Evolutionary conservation across 768 basidiomycete species (phyloP), one percentile per base, ranked within the genome.

Genomic region (Macrolepiota dolichaula): DNA sequence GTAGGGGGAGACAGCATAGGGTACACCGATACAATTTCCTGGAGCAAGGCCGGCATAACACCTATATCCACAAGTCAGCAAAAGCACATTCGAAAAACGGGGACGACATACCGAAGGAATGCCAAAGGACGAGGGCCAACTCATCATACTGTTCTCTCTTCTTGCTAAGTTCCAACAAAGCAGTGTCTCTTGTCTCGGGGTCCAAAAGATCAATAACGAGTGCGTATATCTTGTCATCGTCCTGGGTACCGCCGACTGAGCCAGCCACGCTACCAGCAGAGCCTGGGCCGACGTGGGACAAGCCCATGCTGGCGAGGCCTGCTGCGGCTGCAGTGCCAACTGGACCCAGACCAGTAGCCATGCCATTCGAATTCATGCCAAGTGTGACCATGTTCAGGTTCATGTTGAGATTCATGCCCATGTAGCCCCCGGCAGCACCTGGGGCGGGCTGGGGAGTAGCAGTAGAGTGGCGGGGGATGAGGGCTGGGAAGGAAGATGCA

Each of bases 141-240:
- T 99, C 96, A 71, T 99, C 97, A 71, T 96, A 98, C 74, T 98
- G 96, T 76, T 98, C 97, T 64, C 97, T 81, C 80, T 98, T 98
- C 83, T 99, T 98, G 78, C 94, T 96, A 68, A 99, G 80, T 76
- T 99, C 97, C 57, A 98, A 81, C 52, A 99, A 78, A 1, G 97
- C 96, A 1, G 81, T 82, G 71, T 99, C 97, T 63, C 96, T 83
- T n/a, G 89, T 85, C 58, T 79, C 83, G 1, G 89, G 86, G 68
- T 93, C 88, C 80, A 91, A 82, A 27, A 96, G 77, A 60, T 96
- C 92, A 65, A 94, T 86, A 62, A 98, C 95, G 55, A 98, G 82
- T 11, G 81, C 79, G 74, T 94, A 96, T 47, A 99, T 97, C 78
- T 97, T 96, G 66, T 72, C 71, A 61, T 85, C 83, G 59, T 83